These are phyloP conservation scores for Leucaena leucocephala DNA, from an alignment of 306 rosid species.

Conservation along the genomic window DNA sequence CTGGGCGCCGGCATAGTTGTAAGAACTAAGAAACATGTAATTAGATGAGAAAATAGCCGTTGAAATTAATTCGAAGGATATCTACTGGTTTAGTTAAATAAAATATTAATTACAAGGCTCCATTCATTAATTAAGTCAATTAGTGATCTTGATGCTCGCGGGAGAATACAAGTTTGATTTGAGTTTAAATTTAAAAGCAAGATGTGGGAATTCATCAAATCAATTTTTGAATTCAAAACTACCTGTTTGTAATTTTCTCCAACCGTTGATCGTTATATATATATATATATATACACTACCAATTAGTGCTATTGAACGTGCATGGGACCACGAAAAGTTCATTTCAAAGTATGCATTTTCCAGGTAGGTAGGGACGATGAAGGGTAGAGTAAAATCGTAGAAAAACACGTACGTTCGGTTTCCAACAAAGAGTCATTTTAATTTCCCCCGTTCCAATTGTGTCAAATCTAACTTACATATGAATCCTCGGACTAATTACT, in stretches of 20 bases:
- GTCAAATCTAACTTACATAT: not conserved
- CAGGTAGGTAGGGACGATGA: not conserved
- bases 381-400: not conserved
- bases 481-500: not conserved
- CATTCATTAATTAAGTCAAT: not conserved
- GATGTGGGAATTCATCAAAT: not conserved
- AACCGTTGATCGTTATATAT: not conserved
- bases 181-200: not conserved
- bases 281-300: no score
- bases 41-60: not conserved
- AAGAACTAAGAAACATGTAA: not conserved
- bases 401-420: no score
- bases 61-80: not conserved
- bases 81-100: not conserved
- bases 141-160: not conserved
- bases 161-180: not conserved
- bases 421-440: no score
- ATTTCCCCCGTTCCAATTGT: no score
- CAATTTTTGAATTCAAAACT: not conserved
- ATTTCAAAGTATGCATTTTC: not conserved
- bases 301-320: not conserved
- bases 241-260: not conserved
- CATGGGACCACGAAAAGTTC: not conserved
- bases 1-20: not conserved
- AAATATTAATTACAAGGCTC: not conserved